phyloP scores from a whole-genome alignment of 2,329 filamentous ascomycete genomes.

The Exophiala lecanii-corni region DNA sequence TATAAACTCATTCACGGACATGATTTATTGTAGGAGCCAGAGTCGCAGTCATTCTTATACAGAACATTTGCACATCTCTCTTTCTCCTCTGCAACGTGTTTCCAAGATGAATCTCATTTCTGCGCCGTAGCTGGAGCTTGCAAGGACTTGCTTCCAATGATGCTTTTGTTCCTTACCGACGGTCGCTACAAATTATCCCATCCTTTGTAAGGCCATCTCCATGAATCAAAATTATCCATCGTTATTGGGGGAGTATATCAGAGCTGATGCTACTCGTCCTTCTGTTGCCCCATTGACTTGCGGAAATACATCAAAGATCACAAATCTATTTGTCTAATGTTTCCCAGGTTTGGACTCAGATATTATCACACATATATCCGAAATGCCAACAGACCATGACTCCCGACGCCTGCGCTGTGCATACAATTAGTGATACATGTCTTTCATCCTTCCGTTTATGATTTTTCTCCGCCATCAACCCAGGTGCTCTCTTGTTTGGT shows the following conservation, averaged over 20 bases:
- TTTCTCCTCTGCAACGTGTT: constrained; percentile 58
- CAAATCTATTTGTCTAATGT: constrained; percentile 4
- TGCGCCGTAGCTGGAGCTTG: constrained; percentile 61
- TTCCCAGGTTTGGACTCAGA: constrained; percentile 1
- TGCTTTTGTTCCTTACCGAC: constrained; percentile 63
- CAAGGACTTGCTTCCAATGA: constrained; percentile 52
- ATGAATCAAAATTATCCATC: no score
- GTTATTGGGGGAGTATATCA: no score
- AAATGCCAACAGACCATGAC: constrained; percentile 1
- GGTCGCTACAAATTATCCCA: constrained; percentile 55
- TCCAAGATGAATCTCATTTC: constrained; percentile 51
- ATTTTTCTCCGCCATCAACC: constrained; percentile 41
- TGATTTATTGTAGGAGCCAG: constrained; percentile 63
- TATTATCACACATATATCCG: neutral
- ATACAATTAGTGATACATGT: constrained; percentile 17
- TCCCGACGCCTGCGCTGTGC: constrained; percentile 20
- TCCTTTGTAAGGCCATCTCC: no score
- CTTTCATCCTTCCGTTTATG: constrained; percentile 18
- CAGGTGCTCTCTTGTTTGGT: constrained; percentile 86
- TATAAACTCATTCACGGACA: constrained; percentile 55
- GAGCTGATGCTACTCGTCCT: no score
- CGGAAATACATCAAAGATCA: neutral
- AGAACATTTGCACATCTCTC: constrained; percentile 45
- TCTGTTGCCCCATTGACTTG: neutral
- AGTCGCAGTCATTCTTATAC: constrained; percentile 27